A percentile compares a stretch with the other conserved stretches of the same genome.
Conservation (phyloP, 1,284 basidiomycete species). For the Sporisorium graminicola region DNA sequence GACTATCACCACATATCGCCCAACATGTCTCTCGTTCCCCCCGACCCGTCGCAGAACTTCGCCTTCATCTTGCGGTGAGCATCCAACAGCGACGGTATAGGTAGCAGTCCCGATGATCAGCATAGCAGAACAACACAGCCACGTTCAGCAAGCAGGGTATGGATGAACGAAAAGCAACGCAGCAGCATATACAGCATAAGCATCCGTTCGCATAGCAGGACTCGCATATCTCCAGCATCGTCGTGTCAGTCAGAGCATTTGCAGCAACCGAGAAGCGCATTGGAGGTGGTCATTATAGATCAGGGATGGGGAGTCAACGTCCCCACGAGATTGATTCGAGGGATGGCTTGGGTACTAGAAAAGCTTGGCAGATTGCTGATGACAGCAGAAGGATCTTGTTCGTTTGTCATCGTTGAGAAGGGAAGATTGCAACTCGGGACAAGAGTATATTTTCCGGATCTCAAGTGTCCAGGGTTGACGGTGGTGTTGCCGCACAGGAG, state of each 20-base stretch:
- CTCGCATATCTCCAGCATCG: neutral
- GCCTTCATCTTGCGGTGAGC: constrained; percentile 69
- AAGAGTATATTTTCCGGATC: too few species aligned
- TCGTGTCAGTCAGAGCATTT: neutral
- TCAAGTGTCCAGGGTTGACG: too few species aligned
- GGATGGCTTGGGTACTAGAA: neutral
- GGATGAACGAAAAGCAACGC: neutral
- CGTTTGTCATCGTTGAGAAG: neutral
- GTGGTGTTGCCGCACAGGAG: too few species aligned
- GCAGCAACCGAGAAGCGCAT: neutral
- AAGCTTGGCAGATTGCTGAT: neutral
- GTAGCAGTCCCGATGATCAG: constrained; percentile 26
- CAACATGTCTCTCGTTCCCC: constrained; percentile 67
- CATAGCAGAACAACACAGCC: neutral
- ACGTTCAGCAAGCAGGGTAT: neutral
- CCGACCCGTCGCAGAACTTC: constrained; percentile 70
- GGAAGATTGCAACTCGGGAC: too few species aligned
- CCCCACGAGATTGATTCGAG: too few species aligned
- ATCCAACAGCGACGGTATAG: constrained; percentile 15
- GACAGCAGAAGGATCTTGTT: too few species aligned
- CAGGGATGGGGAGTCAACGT: neutral
- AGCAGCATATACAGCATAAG: neutral
- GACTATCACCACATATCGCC: constrained; percentile 43
- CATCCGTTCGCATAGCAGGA: neutral
- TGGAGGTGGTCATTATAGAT: neutral